Base-by-base conservation (phyloP, 2,329 filamentous ascomycete genomes). In the Trichoderma endophyticum region DNA sequence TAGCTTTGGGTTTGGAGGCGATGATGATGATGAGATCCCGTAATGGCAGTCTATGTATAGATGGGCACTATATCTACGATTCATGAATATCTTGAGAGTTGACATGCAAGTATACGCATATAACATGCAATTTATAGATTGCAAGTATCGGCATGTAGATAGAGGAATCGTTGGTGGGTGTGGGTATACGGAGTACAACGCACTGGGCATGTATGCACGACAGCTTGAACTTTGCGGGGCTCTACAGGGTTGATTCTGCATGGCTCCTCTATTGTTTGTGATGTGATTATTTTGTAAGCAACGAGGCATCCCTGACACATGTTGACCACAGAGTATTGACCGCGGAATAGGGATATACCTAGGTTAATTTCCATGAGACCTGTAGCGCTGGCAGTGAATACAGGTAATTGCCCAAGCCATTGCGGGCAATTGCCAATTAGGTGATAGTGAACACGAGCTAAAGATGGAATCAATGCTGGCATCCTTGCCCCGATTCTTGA, bases 21-120 rank as follows among this genome's bases (percentile, higher is more conserved):
- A 82, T 21, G 84, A 85, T 28, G 84, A 85, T 30, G 84, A 84
- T 11, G 85, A 87, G 74, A 82, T 85, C 48, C 66, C 66, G 76
- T 65, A 34, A 64, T 14, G 48, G 43, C 36, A n/a, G 7, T 30
- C n/a, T 62, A 8, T 30, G 26, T 43, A 48, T 34, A 18, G 30
- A 24, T 39, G 24, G 15, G 28, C n/a, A 57, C 18, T 14, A n/a
- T n/a, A n/a, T 67, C 18, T 30, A 30, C 9, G 24, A 43, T 67
- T 21, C 11, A 30, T 26, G 64, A 8, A 24, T 39, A 36, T 30
- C 8, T 60, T 21, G 26, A 3, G 5, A 28, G 28, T 43, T 67
- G n/a, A 21, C 43, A 12, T 51, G 24, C n/a, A 14, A 51, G 48
- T 24, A 51, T 9, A 51, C 48, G 43, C 43, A 48, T 21, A 48